Evolutionary conservation across 116 monocot genomes (phyloP), one percentile per base, ranked within the genome.

Genomic region (Posidonia oceanica): DNA sequence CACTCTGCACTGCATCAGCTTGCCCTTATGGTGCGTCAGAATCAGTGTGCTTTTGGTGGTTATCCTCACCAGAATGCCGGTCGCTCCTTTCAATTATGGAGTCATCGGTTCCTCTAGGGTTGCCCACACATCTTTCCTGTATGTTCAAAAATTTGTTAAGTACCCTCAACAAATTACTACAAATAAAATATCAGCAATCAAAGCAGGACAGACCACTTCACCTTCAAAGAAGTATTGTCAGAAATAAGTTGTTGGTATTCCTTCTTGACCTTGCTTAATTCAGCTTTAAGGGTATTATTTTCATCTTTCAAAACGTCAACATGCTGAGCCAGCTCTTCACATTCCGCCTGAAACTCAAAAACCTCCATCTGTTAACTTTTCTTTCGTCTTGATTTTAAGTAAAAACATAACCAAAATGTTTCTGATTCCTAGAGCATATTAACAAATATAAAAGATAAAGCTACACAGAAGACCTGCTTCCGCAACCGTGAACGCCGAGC

Each of bases 401-500:
- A 14, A 62, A 54, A 1, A 29, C 29, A 29, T 29, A 29, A 29
- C 29, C 29, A 29, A 29, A 29, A 29, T 29, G 29, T 29, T 29
- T 29, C 29, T 21, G 5, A 52, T 23, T 17, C 0, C 52, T 18
- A 51, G 53, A 13, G 7, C 38, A 18, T 4, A 36, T 69, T 51
- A 22, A 21, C 2, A 36, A 70, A 57, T 2, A 29, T 22, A 18
- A 55, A 29, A 72, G 39, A 4, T 18, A 68, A 54, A 36, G 3
- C n/a, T 55, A 76, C 6, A 64, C 55, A 63, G 36, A 69, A 20
- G 69, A 91, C 96, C 96, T 96, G 97, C 76, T 97, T 97, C 71
- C 97, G 92, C 69, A 92, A 70, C 61, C 97, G 85, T 51, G 97
- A 97, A 79, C 97, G 76, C 66, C 97, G 87, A 37, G 97, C 97